phyloP scores from a whole-genome alignment of 2,329 filamentous ascomycete species.

The Claviceps pusilla region DNA sequence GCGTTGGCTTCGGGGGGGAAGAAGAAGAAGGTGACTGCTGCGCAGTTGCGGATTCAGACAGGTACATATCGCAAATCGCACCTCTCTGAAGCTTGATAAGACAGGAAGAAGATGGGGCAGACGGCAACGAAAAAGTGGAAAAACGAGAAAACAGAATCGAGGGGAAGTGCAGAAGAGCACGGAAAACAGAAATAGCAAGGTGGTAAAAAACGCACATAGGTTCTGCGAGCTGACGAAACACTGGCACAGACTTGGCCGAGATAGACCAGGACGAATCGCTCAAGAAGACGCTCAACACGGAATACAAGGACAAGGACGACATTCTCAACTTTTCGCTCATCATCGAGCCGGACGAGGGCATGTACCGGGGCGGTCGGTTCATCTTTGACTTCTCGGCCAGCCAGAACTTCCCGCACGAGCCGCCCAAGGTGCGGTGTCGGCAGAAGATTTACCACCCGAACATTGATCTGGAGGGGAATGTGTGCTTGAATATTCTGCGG shows the following conservation, averaged over 20 bases:
- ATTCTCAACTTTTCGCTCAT: constrained; percentile 72
- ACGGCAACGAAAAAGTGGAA: not conserved
- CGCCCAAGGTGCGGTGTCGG: constrained; percentile 89
- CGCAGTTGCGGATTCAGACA: constrained; percentile 90
- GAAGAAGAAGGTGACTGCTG: constrained; percentile 98
- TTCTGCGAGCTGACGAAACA: not conserved
- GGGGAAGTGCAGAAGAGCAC: not conserved
- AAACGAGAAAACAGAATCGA: not conserved
- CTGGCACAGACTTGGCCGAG: constrained; percentile 56
- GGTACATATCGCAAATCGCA: constrained; percentile 34
- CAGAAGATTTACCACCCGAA: constrained; percentile 99
- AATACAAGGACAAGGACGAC: constrained; percentile 70
- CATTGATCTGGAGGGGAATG: constrained; percentile 93
- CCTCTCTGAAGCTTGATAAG: not conserved
- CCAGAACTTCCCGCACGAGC: constrained; percentile 91
- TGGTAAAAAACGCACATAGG: not conserved
- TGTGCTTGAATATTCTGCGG: constrained; percentile 90
- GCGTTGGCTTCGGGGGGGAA: constrained; percentile 55
- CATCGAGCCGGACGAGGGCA: constrained; percentile 72
- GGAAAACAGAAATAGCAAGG: not conserved
- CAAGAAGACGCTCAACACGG: constrained; percentile 63
- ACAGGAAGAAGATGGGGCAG: not conserved
- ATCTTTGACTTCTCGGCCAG: constrained; percentile 85
- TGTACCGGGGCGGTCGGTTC: constrained; percentile 79
- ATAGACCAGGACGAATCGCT: constrained; percentile 40